Base-by-base conservation (phyloP, 2,329 filamentous ascomycete genomes). In the Ophiostoma pallidulum region DNA sequence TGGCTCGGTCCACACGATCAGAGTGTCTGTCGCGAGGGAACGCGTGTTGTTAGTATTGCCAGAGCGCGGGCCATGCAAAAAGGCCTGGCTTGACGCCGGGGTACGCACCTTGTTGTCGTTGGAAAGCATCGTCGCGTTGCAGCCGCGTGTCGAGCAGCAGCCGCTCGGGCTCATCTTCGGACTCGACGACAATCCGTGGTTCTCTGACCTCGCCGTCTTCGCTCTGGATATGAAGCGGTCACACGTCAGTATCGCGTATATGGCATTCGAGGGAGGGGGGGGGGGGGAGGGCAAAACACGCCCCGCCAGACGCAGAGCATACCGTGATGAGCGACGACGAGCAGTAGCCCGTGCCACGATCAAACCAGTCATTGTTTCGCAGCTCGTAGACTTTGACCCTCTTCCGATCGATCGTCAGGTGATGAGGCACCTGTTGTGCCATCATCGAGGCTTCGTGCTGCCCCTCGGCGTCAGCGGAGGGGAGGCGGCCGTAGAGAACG, bases 341-440 rank as follows among this genome's bases (percentile, higher is more conserved):
- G 66, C 92, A 97, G 66, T 96, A 96, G 53, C 92, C 92, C 41
- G 92, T 98, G 55, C 92, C 92, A 61, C 91, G 78, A 69, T 98
- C 92, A 64, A 91, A 96, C 92, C 92, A 98, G 79, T 97, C 92
- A 75, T 94, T 95, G 70, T 95, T 89, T 66, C 87, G 88, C 60
- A 98, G 78, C 73, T 97, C 92, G 68, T 98, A 98, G 64, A 98
- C 92, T 75, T 98, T 98, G 68, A 97, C 92, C 75, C 92, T 77
- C 66, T 77, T 80, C 69, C 74, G 79, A 61, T 82, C 78, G 66
- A 74, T 74, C 65, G 73, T n/a, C n/a, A n/a, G 69, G 70, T 74
- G 75, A 77, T 80, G 77, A 78, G 78, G 78, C 78, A 81, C 77
- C 59, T 71, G 68, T 71, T 82, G 78, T 78, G 79, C 79, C 79